Conservation (phyloP, 163 green algal species). For the Scenedesmus sp. region DNA sequence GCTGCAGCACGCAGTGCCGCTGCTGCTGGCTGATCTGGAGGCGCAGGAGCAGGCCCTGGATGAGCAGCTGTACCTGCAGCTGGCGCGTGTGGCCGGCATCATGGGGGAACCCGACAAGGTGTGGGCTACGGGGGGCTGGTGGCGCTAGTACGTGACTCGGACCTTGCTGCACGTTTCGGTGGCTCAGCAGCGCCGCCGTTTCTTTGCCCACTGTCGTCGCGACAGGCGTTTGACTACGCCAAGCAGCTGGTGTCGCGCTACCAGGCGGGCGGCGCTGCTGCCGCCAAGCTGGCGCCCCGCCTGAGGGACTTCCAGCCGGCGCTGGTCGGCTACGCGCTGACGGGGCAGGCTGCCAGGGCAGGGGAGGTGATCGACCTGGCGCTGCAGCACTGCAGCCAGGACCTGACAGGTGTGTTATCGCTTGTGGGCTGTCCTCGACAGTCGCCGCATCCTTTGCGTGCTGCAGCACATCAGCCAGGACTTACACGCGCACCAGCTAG, state of each 20-base stretch:
- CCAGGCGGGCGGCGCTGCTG: background rate
- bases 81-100: constrained; percentile 36
- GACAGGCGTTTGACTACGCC: constrained; percentile 48
- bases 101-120: constrained; percentile 46
- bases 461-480: background rate
- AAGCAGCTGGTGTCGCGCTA: constrained; percentile 60
- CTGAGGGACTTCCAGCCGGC: constrained; percentile 54
- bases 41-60: background rate
- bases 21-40: constrained; percentile 17
- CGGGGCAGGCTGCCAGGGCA: background rate
- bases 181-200: too few relatives aligned
- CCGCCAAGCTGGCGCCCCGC: constrained; percentile 30
- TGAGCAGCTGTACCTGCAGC: constrained; percentile 41
- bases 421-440: background rate
- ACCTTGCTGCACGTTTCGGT: too few relatives aligned
- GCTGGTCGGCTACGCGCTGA: constrained; percentile 28
- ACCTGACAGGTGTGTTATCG: constrained; percentile 48
- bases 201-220: background rate
- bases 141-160: too few relatives aligned
- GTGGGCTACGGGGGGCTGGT: background rate
- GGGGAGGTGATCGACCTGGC: constrained; percentile 44
- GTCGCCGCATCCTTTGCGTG: too few relatives aligned
- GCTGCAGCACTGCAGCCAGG: constrained; percentile 1
- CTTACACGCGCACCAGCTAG: too few relatives aligned
- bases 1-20: background rate